Evolutionary conservation across 2,329 filamentous ascomycete genomes (phyloP).

Genomic region (Aspergillus spinulosporus): DNA sequence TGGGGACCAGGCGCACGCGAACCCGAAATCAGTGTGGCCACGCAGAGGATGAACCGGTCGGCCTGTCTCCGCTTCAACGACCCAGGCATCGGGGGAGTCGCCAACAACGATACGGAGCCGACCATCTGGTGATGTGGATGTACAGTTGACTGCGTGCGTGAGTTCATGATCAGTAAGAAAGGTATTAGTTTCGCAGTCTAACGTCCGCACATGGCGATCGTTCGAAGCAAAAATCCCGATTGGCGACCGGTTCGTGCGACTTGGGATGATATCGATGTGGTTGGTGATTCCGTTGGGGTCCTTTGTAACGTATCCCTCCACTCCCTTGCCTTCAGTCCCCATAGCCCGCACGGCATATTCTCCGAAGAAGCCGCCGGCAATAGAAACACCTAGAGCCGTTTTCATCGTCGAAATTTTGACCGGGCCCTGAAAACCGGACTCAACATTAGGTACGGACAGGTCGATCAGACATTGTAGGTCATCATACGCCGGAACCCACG

Average conservation of each 20-base stretch:
- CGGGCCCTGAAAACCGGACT: constrained; percentile 37
- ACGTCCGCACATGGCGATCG: constrained; percentile 54
- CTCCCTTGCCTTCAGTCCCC: constrained; percentile 33
- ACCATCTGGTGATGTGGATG: constrained; percentile 45
- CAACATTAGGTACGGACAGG: constrained; percentile 43
- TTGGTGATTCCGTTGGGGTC: constrained; percentile 57
- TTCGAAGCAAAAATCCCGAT: constrained; percentile 60
- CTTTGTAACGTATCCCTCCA: constrained; percentile 51
- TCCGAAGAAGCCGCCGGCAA: constrained; percentile 59
- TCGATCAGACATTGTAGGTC: constrained; percentile 50
- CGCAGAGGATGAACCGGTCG: constrained; percentile 39
- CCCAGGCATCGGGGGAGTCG: constrained; percentile 44
- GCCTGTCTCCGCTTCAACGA: constrained; percentile 47
- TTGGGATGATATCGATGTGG: constrained; percentile 56
- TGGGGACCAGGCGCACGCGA: constrained; percentile 49
- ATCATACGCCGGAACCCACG: constrained; percentile 50
- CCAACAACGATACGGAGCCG: constrained; percentile 48
- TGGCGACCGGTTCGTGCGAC: constrained; percentile 50
- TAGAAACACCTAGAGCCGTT: constrained; percentile 49
- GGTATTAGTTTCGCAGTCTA: constrained; percentile 53
- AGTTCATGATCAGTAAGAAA: constrained; percentile 42
- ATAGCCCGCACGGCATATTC: constrained; percentile 55
- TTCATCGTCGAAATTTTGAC: constrained; percentile 57
- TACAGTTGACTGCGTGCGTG: constrained; percentile 46
- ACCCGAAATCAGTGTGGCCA: constrained; percentile 47